Evolutionary conservation across 345 rosid genomes (phyloP).

Genomic region (Aegle marmelos): DNA sequence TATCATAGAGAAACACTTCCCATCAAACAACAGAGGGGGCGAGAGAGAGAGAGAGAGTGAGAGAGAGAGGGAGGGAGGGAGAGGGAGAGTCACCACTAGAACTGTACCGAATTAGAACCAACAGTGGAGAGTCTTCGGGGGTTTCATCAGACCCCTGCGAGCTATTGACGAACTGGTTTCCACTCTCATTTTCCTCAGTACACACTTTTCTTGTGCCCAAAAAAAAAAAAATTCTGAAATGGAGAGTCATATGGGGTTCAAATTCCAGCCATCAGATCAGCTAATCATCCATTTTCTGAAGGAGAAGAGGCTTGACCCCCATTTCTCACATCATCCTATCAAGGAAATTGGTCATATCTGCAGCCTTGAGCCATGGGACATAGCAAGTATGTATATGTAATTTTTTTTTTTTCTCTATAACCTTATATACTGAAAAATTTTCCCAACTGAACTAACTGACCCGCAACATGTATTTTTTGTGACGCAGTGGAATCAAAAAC

Average conservation of each 20-base stretch:
- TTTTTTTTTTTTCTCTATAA: no score
- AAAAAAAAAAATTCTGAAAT: neutral
- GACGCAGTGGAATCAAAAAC: neutral
- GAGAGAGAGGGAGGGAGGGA: neutral
- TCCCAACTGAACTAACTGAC: neutral
- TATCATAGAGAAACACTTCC: neutral
- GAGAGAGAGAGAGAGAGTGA: no score
- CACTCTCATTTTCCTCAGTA: neutral
- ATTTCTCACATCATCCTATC: neutral
- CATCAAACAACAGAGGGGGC: no score
- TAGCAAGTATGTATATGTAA: conserved; percentile 29
- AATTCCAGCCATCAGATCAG: conserved; percentile 24
- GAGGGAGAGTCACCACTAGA: no score
- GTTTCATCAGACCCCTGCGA: neutral
- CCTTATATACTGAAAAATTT: neutral
- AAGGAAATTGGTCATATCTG: conserved; percentile 11
- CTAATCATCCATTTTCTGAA: conserved; percentile 15
- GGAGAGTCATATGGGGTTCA: conserved; percentile 10
- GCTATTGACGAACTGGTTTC: neutral
- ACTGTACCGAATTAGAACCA: no score
- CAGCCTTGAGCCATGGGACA: conserved; percentile 20
- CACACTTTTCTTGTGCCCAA: neutral
- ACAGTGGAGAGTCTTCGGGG: neutral
- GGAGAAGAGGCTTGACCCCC: conserved; percentile 8
- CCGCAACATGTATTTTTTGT: neutral